Evolutionary conservation across 345 rosid species (phyloP).

Genomic region (Nephelium lappaceum): DNA sequence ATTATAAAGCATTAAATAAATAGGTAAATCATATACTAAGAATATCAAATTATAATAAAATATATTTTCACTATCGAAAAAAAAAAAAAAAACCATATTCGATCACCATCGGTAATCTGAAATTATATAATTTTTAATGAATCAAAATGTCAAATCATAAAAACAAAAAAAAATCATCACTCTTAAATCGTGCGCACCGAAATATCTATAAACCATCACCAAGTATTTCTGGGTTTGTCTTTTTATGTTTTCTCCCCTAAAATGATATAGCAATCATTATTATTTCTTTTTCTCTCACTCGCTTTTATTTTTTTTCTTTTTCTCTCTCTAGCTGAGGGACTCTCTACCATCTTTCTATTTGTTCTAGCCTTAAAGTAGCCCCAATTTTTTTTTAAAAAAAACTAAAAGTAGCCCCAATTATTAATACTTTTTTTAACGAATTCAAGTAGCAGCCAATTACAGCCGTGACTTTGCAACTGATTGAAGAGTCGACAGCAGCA

Average conservation of each 20-base stretch:
- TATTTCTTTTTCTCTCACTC: not conserved
- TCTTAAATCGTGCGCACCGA: not conserved
- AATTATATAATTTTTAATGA: no score
- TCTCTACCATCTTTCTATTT: no score
- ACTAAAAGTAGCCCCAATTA: not conserved
- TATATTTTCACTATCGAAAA: no score
- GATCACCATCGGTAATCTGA: no score
- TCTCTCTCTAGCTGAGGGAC: no score
- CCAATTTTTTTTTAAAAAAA: no score
- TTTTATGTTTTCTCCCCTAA: not conserved
- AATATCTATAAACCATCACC: not conserved
- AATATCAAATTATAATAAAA: no score
- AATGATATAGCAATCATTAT: not conserved
- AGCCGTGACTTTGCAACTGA: not conserved
- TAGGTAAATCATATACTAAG: no score
- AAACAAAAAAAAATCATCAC: not conserved
- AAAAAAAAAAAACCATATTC: no score
- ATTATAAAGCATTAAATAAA: no score
- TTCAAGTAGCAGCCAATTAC: not conserved
- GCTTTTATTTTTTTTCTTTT: no score
- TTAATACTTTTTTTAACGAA: not conserved
- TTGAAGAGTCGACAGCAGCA: not conserved
- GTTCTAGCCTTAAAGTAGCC: no score
- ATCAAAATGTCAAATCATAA: not conserved
- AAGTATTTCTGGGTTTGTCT: conserved; percentile 1